Base-by-base conservation (phyloP, 1,139 yeast genomes). In the Meyerozyma sp. region DNA sequence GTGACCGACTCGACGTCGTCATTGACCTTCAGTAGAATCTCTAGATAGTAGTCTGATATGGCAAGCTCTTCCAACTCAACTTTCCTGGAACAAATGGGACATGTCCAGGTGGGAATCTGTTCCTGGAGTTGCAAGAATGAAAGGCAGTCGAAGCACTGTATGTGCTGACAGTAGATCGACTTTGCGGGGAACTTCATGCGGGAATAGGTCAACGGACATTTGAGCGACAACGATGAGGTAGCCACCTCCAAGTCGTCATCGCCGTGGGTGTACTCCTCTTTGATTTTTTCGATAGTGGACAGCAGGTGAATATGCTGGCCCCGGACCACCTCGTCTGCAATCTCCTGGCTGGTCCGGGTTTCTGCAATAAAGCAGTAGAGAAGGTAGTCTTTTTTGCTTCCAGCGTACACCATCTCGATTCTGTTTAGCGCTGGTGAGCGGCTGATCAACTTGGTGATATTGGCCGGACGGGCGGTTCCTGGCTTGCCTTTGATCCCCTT, bases 91-190 rank as follows among this genome's bases (percentile, higher is more conserved):
- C 94, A 85, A 10, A 81, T 69, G 0, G 91, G 91, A 55, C 94
- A 85, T 36, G 62, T 63, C 88, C 89, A 84, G 0, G 80, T 72
- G 0, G 90, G 82, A 1, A 78, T 66, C 53, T 79, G 84, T 40
- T 69, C 65, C 55, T 84, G 93, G 27, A 82, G 68, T 46, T 76
- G 73, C 11, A 85, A 55, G 54, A 73, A 85, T 42, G 81, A 75
- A 25, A 68, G 58, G 0, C 81, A 83, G 61, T 85, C 94, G 61
- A 84, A 84, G 54, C 93, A 84, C 53, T 79, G 83, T n/a, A 82
- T 61, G 58, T 85, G 94, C 34, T 74, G 66, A 60, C 93, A 85
- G 44, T 63, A 68, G 0, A 70, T 63, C 2, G 87, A 77, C 51
- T 79, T 77, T 2, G 75, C 77, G 0, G 94, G 93, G 46, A 70